Base-by-base conservation (phyloP, 768 basidiomycete species). In the Pleurotus pulmonarius region DNA sequence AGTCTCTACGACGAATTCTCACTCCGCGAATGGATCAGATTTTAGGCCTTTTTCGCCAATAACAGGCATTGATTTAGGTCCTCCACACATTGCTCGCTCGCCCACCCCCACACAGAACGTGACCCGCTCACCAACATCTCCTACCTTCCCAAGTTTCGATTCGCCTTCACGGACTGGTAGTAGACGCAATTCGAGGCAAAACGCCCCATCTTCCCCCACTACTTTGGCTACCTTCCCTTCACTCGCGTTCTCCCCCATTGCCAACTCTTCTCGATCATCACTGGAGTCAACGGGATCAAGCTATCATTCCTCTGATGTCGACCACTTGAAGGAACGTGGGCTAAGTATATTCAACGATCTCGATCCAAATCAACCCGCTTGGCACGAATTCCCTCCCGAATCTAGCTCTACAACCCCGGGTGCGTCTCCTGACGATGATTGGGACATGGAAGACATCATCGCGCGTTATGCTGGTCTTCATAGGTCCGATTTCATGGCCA, bases 241-340 rank as follows among this genome's bases (percentile, higher is more conserved):
- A 1, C 78, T 87, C 49, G 74, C 86, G n/a, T 79, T 92, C 52
- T 85, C 87, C 38, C 85, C 88, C 3, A 70, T 88, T 15, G 80
- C 79, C 13, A 92, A 86, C 59, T 88, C 88, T 5, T 92, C 91
- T 25, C 80, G 85, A 25, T 88, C 90, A 12, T 93, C 92, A 5
- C 71, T 93, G 18, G 88, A 86, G 57, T 92, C 90, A 8, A 79
- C 77, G 37, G 90, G 92, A 13, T 94, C 92, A 2, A 93, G 92
- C 69, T 93, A 90, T 67, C 90, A 92, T 66, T 90, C 90, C 3
- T 85, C 80, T 80, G 88, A 90, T 55, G 84, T 72, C 18, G 83
- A 85, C 25, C 53, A 26, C 58, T 73, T 71, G 60, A 80, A 80
- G 56, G 83, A 87, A 59, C 75, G 75, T 45, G 67, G 78, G 48